These are phyloP conservation scores for Aspergillus fijiensis DNA, from an alignment of 2,329 filamentous ascomycete genomes.

Conservation along the genomic window DNA sequence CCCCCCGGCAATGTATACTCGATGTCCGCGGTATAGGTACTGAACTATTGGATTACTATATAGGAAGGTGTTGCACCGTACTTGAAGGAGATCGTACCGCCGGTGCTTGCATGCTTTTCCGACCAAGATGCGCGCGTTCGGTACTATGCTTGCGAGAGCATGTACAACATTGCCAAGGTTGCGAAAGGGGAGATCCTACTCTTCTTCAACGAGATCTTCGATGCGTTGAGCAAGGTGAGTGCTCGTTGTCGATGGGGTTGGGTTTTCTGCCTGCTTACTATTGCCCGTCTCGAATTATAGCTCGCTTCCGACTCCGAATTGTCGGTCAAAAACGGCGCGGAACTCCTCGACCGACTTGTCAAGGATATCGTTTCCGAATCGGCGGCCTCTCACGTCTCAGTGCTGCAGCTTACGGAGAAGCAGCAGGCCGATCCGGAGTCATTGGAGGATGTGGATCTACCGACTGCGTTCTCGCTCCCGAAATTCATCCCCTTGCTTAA, in stretches of 20 bases:
- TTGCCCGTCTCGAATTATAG: slow-evolving; percentile 47
- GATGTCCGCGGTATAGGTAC: neutral
- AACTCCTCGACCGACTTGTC: slow-evolving; percentile 88
- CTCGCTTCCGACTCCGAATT: slow-evolving; percentile 93
- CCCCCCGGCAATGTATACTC: neutral
- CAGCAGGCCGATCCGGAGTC: slow-evolving; percentile 42
- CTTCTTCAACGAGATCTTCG: slow-evolving; percentile 98
- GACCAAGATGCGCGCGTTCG: slow-evolving; percentile 96
- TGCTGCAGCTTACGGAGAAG: slow-evolving; percentile 66
- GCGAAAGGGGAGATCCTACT: slow-evolving; percentile 95
- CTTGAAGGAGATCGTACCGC: slow-evolving; percentile 89
- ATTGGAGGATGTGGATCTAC: slow-evolving; percentile 51
- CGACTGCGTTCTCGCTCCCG: slow-evolving; percentile 86
- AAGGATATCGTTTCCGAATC: slow-evolving; percentile 97
- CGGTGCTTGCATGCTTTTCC: slow-evolving; percentile 93
- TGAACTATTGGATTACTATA: slow-evolving; percentile 1
- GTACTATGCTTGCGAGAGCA: slow-evolving; percentile 98
- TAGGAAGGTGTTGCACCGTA: slow-evolving; percentile 84
- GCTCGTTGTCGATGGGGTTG: neutral
- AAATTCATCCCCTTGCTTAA: slow-evolving; percentile 91
- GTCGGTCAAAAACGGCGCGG: slow-evolving; percentile 96
- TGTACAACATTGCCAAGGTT: slow-evolving; percentile 99
- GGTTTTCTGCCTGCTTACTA: slow-evolving; percentile 12
- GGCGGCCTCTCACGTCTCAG: slow-evolving; percentile 88
- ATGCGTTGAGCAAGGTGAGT: slow-evolving; percentile 87